phyloP scores from a whole-genome alignment of 805 yeast species.

The Cyberlindnera nakhonratchasimensis region DNA sequence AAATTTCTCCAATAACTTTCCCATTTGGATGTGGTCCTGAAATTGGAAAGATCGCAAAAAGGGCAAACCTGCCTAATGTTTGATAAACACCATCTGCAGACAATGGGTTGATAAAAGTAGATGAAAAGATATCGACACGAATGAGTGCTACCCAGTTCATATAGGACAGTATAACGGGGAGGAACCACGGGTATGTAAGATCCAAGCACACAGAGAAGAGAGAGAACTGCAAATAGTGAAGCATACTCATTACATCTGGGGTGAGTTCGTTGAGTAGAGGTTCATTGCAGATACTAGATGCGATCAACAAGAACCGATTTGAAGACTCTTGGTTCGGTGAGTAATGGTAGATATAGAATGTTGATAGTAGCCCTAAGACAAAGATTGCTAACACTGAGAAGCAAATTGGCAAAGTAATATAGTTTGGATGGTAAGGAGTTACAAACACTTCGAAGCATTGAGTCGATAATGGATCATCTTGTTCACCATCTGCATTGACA shows the following conservation, averaged over 20 bases:
- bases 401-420: constrained; percentile 39
- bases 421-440: constrained; percentile 43
- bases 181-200: constrained; percentile 59
- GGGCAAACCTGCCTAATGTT: constrained; percentile 27
- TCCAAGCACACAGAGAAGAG: constrained; percentile 53
- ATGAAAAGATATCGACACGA: constrained; percentile 18
- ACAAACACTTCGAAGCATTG: constrained; percentile 43
- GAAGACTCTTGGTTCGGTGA: constrained; percentile 60
- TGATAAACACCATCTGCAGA: constrained; percentile 38
- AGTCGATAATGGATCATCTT: neutral
- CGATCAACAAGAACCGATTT: constrained; percentile 47
- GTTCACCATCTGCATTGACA: constrained; percentile 39
- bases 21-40: constrained; percentile 39
- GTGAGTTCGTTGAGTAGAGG: constrained; percentile 52
- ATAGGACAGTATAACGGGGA: constrained; percentile 49
- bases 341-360: constrained; percentile 36
- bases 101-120: constrained; percentile 12
- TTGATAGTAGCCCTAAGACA: constrained; percentile 34
- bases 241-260: constrained; percentile 47
- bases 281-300: constrained; percentile 58
- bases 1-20: constrained; percentile 35
- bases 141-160: constrained; percentile 57
- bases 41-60: constrained; percentile 19
- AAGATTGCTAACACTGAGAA: constrained; percentile 39
- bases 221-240: constrained; percentile 56